Base-by-base conservation (phyloP, 352 stramenopile genomes). In the Phytopythium sindhum region DNA sequence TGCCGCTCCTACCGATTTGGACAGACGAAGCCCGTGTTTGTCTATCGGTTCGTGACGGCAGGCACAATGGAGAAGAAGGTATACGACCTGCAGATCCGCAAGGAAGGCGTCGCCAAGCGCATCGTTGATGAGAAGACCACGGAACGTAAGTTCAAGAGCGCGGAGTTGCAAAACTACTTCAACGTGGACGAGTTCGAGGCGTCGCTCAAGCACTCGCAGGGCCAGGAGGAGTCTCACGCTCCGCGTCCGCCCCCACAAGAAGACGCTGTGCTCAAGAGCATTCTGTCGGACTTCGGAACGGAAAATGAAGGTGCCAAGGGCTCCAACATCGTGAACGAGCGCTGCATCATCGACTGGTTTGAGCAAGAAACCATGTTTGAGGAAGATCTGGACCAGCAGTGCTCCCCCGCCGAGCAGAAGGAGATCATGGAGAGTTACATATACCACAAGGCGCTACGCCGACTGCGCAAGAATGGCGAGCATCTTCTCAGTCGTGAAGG, bases 1-100 rank as follows among this genome's bases (percentile, higher is more conserved):
- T 97, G 91, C 67, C 86, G 92, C 24, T 96, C 81, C 17, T 98
- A 97, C 57, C 89, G 92, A 11, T 97, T 97, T 69, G 92, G 93
- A 1, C 93, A 98, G 64, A 87, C 74, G 0, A 97, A 97, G 62
- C 78, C 84, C 11, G 92, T 98, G 19, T 98, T 91, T 64, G 91
- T 98, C 5, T 98, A 98, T 57, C 86, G 91, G 0, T 92, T 98
- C 26, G 91, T 98, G 51, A 86, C 89, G 17, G 88, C 82, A 31
- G 90, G 89, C 2, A 98, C 93, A 10, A 96, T 98, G 76, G 93
- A 98, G 72, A 96, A 97, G 64, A 97, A 96, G 56, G 90, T 97
- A 21, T 96, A 96, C 59, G 86, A 96, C 64, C 69, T 95, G 29
- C 90, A 97, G 63, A 95, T 95, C 61, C 84, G 82, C 31, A 97